Percentiles rank a stretch among this genome's conserved stretches.
Evolutionary conservation across 2,329 filamentous ascomycete species (phyloP).

Genomic region (Aspergillus proliferans): DNA sequence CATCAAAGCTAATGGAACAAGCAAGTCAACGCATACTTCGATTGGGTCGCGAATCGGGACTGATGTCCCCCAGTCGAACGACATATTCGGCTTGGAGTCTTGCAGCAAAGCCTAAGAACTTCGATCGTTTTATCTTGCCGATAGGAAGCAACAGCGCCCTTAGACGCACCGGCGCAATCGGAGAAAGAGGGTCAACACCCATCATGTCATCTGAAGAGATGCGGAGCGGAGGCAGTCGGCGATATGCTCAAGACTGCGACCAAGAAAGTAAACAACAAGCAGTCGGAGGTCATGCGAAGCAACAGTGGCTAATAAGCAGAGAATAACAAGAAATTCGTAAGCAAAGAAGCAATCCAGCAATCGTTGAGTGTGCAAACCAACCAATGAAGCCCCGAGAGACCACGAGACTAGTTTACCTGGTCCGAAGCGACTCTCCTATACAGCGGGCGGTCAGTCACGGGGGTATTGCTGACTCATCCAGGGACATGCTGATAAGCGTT

Average conservation of each 20-base stretch:
- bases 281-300: slow-evolving; percentile 18
- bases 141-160: slow-evolving; percentile 81
- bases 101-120: slow-evolving; percentile 72
- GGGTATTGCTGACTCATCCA: not conserved
- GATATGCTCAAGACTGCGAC: slow-evolving; percentile 29
- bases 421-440: not conserved
- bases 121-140: slow-evolving; percentile 74
- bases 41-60: slow-evolving; percentile 74
- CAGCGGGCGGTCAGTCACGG: not conserved
- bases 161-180: slow-evolving; percentile 84
- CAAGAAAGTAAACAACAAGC: slow-evolving; percentile 16
- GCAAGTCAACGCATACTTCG: slow-evolving; percentile 59
- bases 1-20: not conserved
- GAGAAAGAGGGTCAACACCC: slow-evolving; percentile 82
- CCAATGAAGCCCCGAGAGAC: not conserved
- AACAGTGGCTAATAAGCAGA: not conserved
- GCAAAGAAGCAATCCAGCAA: not conserved
- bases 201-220: slow-evolving; percentile 54
- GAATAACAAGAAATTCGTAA: slow-evolving; percentile 1
- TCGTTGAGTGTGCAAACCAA: not conserved
- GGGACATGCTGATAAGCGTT: not conserved
- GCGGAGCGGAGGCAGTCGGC: slow-evolving; percentile 26
- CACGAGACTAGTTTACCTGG: too few species aligned
- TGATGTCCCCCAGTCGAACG: slow-evolving; percentile 79
- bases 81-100: slow-evolving; percentile 73